These are phyloP conservation scores for Paspalum vaginatum DNA, from an alignment of 176 grass and related monocot genomes.

Conservation along the genomic window DNA sequence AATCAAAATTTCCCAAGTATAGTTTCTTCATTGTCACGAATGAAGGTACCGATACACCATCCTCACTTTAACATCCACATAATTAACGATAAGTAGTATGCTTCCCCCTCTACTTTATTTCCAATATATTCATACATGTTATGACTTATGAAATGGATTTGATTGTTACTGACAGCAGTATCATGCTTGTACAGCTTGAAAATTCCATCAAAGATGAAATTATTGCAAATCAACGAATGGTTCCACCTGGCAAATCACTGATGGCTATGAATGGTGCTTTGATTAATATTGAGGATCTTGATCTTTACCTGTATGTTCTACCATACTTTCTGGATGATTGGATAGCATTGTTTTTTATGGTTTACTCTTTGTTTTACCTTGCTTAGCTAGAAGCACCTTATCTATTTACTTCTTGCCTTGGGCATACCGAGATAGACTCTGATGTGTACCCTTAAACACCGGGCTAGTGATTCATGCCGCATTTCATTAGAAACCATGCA, in stretches of 20 bases:
- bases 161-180: slow-evolving; percentile 32
- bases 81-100: slow-evolving; percentile 3
- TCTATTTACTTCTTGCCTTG: slow-evolving; percentile 31
- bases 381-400: slow-evolving; percentile 2
- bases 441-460: slow-evolving; percentile 20
- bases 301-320: slow-evolving; percentile 88
- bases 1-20: slow-evolving; percentile 98
- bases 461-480: neutral
- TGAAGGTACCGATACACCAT: slow-evolving; percentile 67
- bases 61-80: slow-evolving; percentile 17
- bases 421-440: slow-evolving; percentile 11
- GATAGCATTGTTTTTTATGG: slow-evolving; percentile 35
- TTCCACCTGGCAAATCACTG: slow-evolving; percentile 96
- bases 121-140: slow-evolving; percentile 17
- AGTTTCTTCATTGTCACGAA: slow-evolving; percentile 94
- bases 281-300: slow-evolving; percentile 98
- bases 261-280: slow-evolving; percentile 98
- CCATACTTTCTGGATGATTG: slow-evolving; percentile 11
- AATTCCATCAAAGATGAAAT: slow-evolving; percentile 90
- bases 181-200: slow-evolving; percentile 67
- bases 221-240: slow-evolving; percentile 93
- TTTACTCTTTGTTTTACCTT: slow-evolving; percentile 33
- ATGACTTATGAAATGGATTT: slow-evolving; percentile 23
- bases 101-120: slow-evolving; percentile 25
- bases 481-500: slow-evolving; percentile 14